A percentile compares a stretch with the other conserved stretches of the same genome.
These are phyloP conservation scores for Globisporangium apiculatum DNA, from an alignment of 352 stramenopile genomes.

Conservation along the genomic window DNA sequence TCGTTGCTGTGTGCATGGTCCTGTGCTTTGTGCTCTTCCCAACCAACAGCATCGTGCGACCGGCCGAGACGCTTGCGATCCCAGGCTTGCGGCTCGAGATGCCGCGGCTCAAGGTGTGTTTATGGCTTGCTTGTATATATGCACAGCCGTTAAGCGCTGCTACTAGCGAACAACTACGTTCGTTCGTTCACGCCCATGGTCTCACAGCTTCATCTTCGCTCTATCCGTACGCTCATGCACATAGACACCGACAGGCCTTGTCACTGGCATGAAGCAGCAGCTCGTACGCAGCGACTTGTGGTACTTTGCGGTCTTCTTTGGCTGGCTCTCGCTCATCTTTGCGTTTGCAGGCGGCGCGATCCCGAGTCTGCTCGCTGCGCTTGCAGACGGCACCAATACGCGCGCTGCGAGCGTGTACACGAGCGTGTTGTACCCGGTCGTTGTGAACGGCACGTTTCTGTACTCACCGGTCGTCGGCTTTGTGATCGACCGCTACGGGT, in stretches of 20 bases:
- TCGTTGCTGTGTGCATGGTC: constrained; percentile 35
- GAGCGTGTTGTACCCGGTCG: constrained; percentile 60
- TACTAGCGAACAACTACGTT: background rate
- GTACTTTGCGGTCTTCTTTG: constrained; percentile 75
- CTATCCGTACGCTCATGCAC: background rate
- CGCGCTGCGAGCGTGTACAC: constrained; percentile 39
- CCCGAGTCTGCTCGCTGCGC: constrained; percentile 46
- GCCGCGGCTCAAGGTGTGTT: constrained; percentile 40
- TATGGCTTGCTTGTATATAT: background rate
- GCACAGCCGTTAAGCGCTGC: background rate
- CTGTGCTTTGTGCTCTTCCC: constrained; percentile 65
- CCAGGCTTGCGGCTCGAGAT: constrained; percentile 47
- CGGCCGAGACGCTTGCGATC: constrained; percentile 35
- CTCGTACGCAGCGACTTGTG: constrained; percentile 54
- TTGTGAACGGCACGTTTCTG: constrained; percentile 78
- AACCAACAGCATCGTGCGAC: constrained; percentile 55
- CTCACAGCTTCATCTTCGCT: background rate
- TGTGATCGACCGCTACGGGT: constrained; percentile 71
- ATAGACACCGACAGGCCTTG: constrained; percentile 48
- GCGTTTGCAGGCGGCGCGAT: constrained; percentile 71
- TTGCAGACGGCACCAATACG: constrained; percentile 21
- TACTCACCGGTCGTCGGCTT: constrained; percentile 72
- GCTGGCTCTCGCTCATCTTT: constrained; percentile 79
- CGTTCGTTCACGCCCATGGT: background rate
- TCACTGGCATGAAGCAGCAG: constrained; percentile 51